A percentile compares a stretch with the other conserved stretches of the same genome.
Conservation (phyloP, 768 basidiomycete genomes). For the Leccinellum luteum region DNA sequence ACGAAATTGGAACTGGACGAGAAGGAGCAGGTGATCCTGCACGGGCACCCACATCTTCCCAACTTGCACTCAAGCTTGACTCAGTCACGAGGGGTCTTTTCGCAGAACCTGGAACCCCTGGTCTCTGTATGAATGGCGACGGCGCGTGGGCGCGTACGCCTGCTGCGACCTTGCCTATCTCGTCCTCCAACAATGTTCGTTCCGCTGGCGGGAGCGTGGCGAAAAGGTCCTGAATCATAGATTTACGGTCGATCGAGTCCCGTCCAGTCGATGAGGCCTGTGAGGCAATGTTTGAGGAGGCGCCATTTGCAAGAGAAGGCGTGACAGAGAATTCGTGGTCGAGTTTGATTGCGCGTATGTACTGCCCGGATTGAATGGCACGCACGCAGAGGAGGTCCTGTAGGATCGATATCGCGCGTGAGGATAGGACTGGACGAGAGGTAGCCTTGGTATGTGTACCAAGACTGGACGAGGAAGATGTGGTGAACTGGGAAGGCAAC, state of each 20-base stretch:
- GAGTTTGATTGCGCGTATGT: constrained; percentile 70
- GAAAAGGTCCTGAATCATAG: constrained; percentile 71
- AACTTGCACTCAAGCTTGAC: constrained; percentile 52
- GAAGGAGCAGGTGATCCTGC: constrained; percentile 9
- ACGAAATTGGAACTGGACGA: constrained; percentile 3
- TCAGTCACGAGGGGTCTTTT: constrained; percentile 29
- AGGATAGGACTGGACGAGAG: constrained; percentile 31
- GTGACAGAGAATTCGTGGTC: constrained; percentile 61
- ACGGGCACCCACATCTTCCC: constrained; percentile 52
- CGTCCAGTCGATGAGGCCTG: constrained; percentile 21
- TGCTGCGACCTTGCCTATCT: constrained; percentile 42
- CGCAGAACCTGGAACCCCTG: constrained; percentile 3
- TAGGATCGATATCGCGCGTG: constrained; percentile 51
- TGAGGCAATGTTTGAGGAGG: constrained; percentile 20
- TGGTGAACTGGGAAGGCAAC: constrained; percentile 40
- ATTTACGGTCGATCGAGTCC: constrained; percentile 48
- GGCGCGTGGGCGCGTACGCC: constrained; percentile 17
- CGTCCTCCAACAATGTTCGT: constrained; percentile 57
- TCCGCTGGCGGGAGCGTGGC: constrained; percentile 61
- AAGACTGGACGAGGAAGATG: constrained; percentile 18
- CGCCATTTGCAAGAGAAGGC: constrained; percentile 20
- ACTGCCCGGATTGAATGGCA: constrained; percentile 68
- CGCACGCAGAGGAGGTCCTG: constrained; percentile 82
- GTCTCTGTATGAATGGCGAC: constrained; percentile 3
- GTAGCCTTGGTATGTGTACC: not conserved